These are phyloP conservation scores for Plenodomus lindquistii DNA, from an alignment of 2,329 filamentous ascomycete species.

Conservation along the genomic window DNA sequence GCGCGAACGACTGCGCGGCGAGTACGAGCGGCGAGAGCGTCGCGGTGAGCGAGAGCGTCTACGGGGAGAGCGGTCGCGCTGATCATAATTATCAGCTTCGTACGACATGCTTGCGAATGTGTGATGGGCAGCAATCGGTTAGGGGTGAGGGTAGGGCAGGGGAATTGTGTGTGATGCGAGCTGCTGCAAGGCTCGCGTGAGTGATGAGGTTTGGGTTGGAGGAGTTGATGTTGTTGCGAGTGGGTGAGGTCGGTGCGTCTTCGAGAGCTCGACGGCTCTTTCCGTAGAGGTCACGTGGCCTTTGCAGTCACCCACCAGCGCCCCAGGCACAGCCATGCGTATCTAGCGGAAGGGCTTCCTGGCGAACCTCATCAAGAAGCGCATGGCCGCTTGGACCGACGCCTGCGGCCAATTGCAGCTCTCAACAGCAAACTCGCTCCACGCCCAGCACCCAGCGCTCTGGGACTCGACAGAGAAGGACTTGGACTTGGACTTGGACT, in stretches of 20 bases:
- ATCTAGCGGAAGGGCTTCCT: background rate
- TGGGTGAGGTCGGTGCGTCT: conserved; percentile 13
- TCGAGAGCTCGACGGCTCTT: conserved; percentile 19
- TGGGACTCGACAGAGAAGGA: conserved; percentile 4
- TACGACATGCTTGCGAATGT: conserved; percentile 37
- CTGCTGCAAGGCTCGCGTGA: conserved; percentile 20
- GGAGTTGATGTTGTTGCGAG: conserved; percentile 21
- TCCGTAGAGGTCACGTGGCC: conserved; percentile 20
- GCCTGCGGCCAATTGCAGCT: background rate
- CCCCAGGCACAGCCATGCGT: too few species aligned
- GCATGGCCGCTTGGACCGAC: background rate
- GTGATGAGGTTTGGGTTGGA: conserved; percentile 28
- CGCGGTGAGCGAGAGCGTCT: conserved; percentile 57
- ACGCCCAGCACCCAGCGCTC: conserved; percentile 1
- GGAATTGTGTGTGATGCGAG: conserved; percentile 16
- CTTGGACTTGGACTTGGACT: conserved; percentile 14
- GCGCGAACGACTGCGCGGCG: conserved; percentile 72
- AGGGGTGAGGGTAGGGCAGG: conserved; percentile 9
- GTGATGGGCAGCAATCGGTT: conserved; percentile 12
- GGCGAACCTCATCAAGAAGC: background rate
- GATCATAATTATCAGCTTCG: conserved; percentile 44
- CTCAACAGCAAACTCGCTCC: conserved; percentile 5
- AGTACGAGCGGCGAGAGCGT: conserved; percentile 64
- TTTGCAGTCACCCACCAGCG: background rate
- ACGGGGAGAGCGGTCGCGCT: conserved; percentile 67